Base-by-base conservation (phyloP, 164 flowering plant species). In the Pachysandra terminalis region DNA sequence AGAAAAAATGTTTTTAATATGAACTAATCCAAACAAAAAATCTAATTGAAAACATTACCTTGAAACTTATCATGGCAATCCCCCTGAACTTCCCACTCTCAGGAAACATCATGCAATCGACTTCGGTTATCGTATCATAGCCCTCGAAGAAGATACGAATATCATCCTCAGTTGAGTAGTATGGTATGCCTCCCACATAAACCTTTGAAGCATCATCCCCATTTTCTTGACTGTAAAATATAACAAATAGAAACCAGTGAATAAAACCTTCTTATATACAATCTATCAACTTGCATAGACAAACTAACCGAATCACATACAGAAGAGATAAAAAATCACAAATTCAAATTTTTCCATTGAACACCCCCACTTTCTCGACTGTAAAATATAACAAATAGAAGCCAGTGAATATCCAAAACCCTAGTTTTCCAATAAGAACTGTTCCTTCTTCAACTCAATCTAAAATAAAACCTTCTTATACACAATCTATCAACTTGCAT, bases 121-220 rank as follows among this genome's bases (percentile, higher is more conserved):
- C 32, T 62, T 86, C 88, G 37, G 88, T 82, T 64, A 95, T 81
- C 48, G 90, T 84, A 37, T 96, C 98, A 71, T 97, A 95, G 68
- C 89, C 51, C 69, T 89, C 95, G 73, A 95, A 95, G 77, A 80
- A 89, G 76, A 91, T 90, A 68, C 84, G 73, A 37, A 95, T 91
- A 65, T 95, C 98, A 73, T 91, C 96, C 77, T 91, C 96, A 23
- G 86, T 81, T 13, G 95, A 90, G 75, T 86, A 84, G 79, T 82
- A 95, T 24, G 98, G 98, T 64, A 95, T 95, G 56, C 97, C 97
- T 60, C 98, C 98, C 64, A 90, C 98, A 72, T 91, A 95, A 48
- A 91, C 85, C 80, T 87, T 95, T 1, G 74, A 70, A 49, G 83
- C 63, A 61, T 59, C 64, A 61, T 77, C 78, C 14, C 26, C 76